phyloP scores from a whole-genome alignment of 441 rosid genomes.

The Pelargonium citronellum region DNA sequence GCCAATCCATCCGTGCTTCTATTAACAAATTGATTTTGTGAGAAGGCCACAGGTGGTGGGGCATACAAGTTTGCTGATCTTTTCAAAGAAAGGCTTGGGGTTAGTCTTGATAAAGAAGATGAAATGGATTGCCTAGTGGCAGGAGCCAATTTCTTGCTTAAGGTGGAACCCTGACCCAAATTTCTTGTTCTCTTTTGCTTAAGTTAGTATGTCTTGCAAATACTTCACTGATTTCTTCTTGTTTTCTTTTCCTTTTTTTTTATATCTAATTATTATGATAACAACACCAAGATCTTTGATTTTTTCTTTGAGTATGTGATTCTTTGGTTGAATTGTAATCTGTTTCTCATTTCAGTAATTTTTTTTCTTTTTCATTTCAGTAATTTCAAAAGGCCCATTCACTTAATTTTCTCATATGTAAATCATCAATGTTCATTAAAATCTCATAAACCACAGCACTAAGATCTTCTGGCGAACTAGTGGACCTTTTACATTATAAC shows the following conservation, averaged over 20 bases:
- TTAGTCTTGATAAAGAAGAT: constrained; percentile 96
- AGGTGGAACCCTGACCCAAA: constrained; percentile 40
- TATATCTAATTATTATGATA: not conserved
- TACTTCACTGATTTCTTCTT: constrained; percentile 7
- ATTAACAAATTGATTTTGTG: constrained; percentile 32
- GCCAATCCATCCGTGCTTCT: constrained; percentile 10
- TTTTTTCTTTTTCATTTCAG: not conserved
- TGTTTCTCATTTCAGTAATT: not conserved
- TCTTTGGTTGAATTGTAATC: not conserved
- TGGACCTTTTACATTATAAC: not conserved
- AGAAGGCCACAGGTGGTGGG: constrained; percentile 99
- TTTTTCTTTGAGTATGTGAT: constrained; percentile 4
- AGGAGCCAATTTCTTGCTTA: constrained; percentile 96
- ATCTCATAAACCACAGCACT: not conserved
- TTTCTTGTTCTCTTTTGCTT: not conserved
- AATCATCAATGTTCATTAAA: not conserved
- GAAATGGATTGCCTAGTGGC: constrained; percentile 98
- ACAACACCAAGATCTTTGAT: not conserved
- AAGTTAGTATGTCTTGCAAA: not conserved
- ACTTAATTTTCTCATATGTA: not conserved
- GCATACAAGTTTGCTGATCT: constrained; percentile 90
- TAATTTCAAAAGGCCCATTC: not conserved
- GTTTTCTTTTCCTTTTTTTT: not conserved
- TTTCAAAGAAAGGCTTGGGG: constrained; percentile 90
- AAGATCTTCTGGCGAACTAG: not conserved